These are phyloP conservation scores for Scutellaria galericulata DNA, from an alignment of 257 asterid species.

Conservation along the genomic window DNA sequence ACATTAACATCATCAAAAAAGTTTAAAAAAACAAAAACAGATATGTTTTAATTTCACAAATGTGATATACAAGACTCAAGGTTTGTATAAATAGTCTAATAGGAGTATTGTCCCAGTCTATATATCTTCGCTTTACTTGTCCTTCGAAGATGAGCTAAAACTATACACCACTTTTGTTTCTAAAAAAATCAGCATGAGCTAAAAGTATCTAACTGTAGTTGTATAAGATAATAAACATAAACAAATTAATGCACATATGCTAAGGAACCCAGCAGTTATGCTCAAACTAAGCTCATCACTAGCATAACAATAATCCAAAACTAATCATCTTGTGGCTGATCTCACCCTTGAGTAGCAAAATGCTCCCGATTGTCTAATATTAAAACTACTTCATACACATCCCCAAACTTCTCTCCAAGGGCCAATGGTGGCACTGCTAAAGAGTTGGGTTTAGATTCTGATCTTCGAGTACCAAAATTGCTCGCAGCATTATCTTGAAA, in stretches of 20 bases:
- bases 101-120: conserved; percentile 17
- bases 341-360: conserved; percentile 84
- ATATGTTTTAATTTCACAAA: too few species aligned
- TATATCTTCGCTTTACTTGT: conserved; percentile 5
- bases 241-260: conserved; percentile 18
- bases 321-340: conserved; percentile 20
- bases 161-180: conserved; percentile 4
- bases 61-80: conserved; percentile 9
- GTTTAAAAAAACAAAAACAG: too few species aligned
- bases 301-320: conserved; percentile 3
- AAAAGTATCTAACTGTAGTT: conserved; percentile 20
- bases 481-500: conserved; percentile 46
- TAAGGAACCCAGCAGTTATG: conserved; percentile 29
- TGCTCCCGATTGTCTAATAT: conserved; percentile 93
- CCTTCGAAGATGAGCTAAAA: conserved; percentile 17
- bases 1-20: too few species aligned
- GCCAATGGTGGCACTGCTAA: conserved; percentile 77
- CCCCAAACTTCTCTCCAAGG: conserved; percentile 80
- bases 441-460: conserved; percentile 52
- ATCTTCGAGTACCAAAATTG: conserved; percentile 43
- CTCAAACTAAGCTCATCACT: conserved; percentile 14
- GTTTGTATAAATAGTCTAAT: not conserved
- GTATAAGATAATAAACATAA: conserved; percentile 20
- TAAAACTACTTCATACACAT: conserved; percentile 78
- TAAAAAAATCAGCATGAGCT: conserved; percentile 23